Base-by-base conservation (phyloP, 1,139 yeast species). In the Taphrina communis region DNA sequence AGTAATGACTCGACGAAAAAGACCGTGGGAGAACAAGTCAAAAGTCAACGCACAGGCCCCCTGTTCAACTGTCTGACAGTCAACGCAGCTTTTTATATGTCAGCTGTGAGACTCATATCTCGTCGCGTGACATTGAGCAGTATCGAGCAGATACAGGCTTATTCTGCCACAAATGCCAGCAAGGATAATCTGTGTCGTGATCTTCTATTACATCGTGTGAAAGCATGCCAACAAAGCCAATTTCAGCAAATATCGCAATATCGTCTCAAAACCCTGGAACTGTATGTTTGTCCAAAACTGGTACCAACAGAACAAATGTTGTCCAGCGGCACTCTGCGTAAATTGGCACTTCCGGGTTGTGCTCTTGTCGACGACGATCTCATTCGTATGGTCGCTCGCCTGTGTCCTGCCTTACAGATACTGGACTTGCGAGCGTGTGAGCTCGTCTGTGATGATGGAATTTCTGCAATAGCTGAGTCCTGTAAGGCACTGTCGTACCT, bases 361-460 rank as follows among this genome's bases (percentile, higher is more conserved):
- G 85, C 83, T 72, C 78, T 80, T 0, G 81, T 90, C 9, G 86
- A 85, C 75, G 97, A 93, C 77, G 77, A 79, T 1, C 83, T 85
- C 68, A 78, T 93, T 68, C 78, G 80, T 1, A 73, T 78, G 63
- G 82, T 90, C 3, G 82, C 89, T 4, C 78, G 80, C 50, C 75
- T 77, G 67, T 85, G 95, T 72, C 88, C 90, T 3, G 82, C 82
- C 59, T 80, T 93, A 68, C 84, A 84, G 72, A 81, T 82, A 31
- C 79, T 93, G 65, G 98, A 93, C 75, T 78, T 93, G 39, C 82
- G 98, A 59, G 97, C 97, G 0, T 92, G 97, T 78, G 94, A 90
- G 72, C 80, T 81, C 70, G 85, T 93, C 17, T 82, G 90, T 2
- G 97, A 93, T 78, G 80, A 85, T 44, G 94, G 97, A 0, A 79